Evolutionary conservation across 331 rosid species (phyloP).

Genomic region (Acacia concinna): DNA sequence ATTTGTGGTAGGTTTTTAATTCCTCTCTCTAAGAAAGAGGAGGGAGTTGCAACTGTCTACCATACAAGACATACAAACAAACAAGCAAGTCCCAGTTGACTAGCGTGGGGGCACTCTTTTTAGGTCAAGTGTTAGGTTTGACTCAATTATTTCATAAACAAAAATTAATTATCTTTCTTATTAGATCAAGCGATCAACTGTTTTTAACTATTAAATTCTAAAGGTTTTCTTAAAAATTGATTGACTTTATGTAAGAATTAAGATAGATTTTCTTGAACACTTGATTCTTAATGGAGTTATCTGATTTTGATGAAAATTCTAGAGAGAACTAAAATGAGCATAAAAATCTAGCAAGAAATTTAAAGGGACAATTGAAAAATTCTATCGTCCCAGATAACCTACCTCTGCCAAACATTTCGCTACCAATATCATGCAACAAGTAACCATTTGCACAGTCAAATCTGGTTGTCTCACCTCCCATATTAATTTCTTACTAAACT

Average conservation of each 20-base stretch:
- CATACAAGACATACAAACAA: not conserved
- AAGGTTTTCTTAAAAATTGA: not conserved
- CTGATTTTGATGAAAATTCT: not conserved
- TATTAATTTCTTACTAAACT: not conserved
- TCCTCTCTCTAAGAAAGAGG: too few species aligned
- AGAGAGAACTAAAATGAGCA: not conserved
- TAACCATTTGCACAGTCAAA: not conserved
- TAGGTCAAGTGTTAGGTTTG: constrained; percentile 9
- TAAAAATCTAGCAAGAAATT: not conserved
- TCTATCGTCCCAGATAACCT: not conserved
- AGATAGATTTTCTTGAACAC: not conserved
- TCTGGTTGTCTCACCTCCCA: not conserved
- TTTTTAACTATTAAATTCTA: not conserved
- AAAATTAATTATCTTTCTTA: not conserved
- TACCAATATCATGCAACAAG: not conserved
- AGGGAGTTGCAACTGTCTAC: too few species aligned
- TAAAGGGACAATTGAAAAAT: not conserved
- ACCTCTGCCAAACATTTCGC: constrained; percentile 7
- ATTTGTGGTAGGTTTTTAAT: too few species aligned
- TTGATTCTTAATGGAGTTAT: not conserved
- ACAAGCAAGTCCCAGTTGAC: not conserved
- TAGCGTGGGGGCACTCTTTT: not conserved
- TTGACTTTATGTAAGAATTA: not conserved
- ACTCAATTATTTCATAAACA: not conserved
- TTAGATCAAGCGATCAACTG: not conserved